These are phyloP conservation scores for Citrus glauca DNA, from an alignment of 345 rosid genomes.

Conservation along the genomic window DNA sequence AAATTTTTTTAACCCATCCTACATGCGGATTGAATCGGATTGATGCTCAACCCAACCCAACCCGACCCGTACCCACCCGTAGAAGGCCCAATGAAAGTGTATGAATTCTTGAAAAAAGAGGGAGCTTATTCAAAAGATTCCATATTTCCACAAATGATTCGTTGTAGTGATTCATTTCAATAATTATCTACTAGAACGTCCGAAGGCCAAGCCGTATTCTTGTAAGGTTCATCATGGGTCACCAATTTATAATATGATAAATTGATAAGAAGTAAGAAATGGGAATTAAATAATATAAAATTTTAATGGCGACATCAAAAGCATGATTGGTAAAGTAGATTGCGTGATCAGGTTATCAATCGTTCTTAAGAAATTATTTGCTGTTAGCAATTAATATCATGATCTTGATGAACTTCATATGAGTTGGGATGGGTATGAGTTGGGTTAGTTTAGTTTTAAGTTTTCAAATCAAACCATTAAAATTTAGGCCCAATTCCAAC, in stretches of 20 bases:
- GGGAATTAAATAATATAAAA: not conserved
- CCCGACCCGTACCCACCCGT: no score
- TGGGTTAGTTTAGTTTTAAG: no score
- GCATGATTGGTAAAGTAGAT: not conserved
- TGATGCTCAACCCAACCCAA: no score
- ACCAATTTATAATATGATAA: not conserved
- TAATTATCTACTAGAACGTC: not conserved
- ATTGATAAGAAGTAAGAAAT: not conserved
- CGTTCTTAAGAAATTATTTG: not conserved
- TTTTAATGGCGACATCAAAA: not conserved
- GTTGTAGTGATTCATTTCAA: not conserved
- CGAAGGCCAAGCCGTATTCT: not conserved
- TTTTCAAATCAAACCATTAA: no score
- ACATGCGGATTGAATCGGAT: no score
- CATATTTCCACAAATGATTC: not conserved
- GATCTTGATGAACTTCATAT: not conserved
- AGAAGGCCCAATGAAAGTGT: no score
- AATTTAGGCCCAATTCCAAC: no score
- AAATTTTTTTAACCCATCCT: fast-evolving
- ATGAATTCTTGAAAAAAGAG: no score
- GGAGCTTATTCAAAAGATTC: no score
- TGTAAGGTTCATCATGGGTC: not conserved
- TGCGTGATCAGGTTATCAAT: not conserved
- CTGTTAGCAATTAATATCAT: not conserved
- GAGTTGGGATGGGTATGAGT: no score